phyloP scores from a whole-genome alignment of 2,329 filamentous ascomycete genomes.

The Dactylellina parvicollis region DNA sequence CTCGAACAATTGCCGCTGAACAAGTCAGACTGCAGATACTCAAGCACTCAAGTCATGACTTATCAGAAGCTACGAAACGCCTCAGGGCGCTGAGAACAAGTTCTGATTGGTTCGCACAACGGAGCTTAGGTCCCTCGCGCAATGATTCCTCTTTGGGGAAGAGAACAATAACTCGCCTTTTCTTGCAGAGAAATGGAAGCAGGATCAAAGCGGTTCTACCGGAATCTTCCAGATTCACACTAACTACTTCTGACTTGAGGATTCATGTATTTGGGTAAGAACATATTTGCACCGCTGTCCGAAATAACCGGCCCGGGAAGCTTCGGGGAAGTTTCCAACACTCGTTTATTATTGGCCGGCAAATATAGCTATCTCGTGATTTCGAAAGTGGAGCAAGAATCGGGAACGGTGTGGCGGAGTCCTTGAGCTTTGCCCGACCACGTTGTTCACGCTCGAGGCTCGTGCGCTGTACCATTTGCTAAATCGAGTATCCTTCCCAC shows the following conservation, averaged over 20 bases:
- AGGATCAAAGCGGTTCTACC: neutral
- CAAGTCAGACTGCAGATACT: too few relatives aligned
- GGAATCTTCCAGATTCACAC: neutral
- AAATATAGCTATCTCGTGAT: conserved; percentile 51
- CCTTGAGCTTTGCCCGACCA: conserved; percentile 15
- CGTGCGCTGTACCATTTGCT: conserved; percentile 42
- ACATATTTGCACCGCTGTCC: too few relatives aligned
- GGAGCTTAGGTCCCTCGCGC: conserved; percentile 8
- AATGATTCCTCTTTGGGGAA: conserved; percentile 13
- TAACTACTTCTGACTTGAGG: neutral
- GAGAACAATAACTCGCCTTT: conserved; percentile 12
- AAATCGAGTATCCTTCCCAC: conserved; percentile 48
- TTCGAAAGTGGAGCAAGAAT: conserved; percentile 28
- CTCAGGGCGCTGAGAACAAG: conserved; percentile 1
- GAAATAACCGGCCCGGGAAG: neutral
- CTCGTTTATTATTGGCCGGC: conserved; percentile 29
- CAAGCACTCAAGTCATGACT: neutral
- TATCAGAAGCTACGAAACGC: conserved; percentile 21
- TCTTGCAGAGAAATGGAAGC: conserved; percentile 13
- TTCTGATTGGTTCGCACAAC: conserved; percentile 13
- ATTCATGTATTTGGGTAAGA: too few relatives aligned
- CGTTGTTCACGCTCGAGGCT: too few relatives aligned
- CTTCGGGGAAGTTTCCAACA: neutral
- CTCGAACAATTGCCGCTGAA: too few relatives aligned
- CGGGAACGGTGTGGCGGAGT: conserved; percentile 54